A percentile compares a stretch with the other conserved stretches of the same genome.
Conservation (phyloP, 1,284 basidiomycete species). For the Leucoagaricus sp. region DNA sequence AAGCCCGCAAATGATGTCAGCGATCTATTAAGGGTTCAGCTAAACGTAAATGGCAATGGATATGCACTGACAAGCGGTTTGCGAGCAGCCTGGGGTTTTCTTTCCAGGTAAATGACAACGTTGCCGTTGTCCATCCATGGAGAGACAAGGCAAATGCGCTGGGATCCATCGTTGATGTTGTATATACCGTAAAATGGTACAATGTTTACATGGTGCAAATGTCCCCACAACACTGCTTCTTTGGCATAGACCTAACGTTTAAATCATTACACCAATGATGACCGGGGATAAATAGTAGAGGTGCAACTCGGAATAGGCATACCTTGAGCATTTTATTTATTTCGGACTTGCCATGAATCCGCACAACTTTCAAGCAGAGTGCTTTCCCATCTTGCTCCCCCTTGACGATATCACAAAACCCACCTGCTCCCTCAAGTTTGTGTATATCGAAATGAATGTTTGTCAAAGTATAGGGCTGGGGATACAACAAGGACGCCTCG, state of each 20-base stretch:
- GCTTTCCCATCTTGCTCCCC: background rate
- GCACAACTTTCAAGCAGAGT: background rate
- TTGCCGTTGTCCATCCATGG: constrained; percentile 36
- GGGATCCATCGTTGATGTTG: constrained; percentile 6
- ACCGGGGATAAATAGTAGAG: background rate
- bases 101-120: constrained; percentile 23
- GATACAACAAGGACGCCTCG: background rate
- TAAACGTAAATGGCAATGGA: background rate
- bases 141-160: constrained; percentile 32
- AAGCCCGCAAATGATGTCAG: constrained; percentile 5
- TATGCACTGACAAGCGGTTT: constrained; percentile 38
- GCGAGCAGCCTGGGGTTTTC: constrained; percentile 30
- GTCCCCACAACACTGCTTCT: constrained; percentile 27
- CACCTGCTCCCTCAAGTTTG: background rate
- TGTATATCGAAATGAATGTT: background rate
- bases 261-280: too few species aligned
- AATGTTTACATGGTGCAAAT: constrained; percentile 24
- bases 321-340: background rate
- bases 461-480: background rate
- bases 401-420: background rate
- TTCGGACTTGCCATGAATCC: background rate
- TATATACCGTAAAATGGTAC: constrained; percentile 27
- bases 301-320: background rate
- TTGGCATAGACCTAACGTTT: constrained; percentile 8
- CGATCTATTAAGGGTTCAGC: background rate